These are phyloP conservation scores for Skeletonema costatum DNA, from an alignment of 108 stramenopile species.

Conservation along the genomic window DNA sequence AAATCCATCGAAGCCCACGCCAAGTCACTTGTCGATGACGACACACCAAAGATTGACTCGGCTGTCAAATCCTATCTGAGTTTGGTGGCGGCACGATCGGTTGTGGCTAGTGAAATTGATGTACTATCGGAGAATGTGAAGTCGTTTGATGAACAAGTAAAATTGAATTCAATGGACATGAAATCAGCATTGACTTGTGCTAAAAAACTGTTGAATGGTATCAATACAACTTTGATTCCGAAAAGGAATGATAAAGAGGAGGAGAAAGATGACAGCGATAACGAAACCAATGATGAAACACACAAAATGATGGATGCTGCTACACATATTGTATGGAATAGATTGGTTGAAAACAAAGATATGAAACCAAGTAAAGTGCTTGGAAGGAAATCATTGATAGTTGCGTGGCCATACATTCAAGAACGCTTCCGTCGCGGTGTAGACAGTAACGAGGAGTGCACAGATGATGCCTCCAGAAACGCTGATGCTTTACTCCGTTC, in stretches of 20 bases:
- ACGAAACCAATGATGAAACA: background rate
- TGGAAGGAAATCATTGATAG: slow-evolving; percentile 25
- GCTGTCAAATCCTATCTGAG: slow-evolving; percentile 35
- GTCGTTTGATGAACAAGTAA: background rate
- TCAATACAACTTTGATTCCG: slow-evolving; percentile 37
- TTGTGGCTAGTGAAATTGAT: slow-evolving; percentile 22
- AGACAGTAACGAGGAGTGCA: background rate
- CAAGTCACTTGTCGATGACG: slow-evolving; percentile 34
- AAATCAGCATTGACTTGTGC: slow-evolving; percentile 20
- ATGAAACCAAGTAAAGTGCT: slow-evolving; percentile 37
- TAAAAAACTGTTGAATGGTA: slow-evolving; percentile 17
- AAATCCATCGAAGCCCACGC: slow-evolving; percentile 10
- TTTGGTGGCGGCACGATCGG: slow-evolving; percentile 36
- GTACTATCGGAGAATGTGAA: slow-evolving; percentile 7
- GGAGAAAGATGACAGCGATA: background rate
- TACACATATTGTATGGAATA: slow-evolving; percentile 40
- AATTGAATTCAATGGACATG: background rate
- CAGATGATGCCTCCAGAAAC: background rate
- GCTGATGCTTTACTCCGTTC: background rate
- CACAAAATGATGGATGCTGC: slow-evolving; percentile 1
- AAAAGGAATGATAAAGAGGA: background rate
- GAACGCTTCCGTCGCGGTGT: slow-evolving; percentile 38
- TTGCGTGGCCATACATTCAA: slow-evolving; percentile 32
- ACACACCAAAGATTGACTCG: slow-evolving; percentile 37
- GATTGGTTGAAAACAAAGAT: slow-evolving; percentile 7